These are phyloP conservation scores for Earliella scabrosa DNA, from an alignment of 1,284 basidiomycete species.

Conservation along the genomic window DNA sequence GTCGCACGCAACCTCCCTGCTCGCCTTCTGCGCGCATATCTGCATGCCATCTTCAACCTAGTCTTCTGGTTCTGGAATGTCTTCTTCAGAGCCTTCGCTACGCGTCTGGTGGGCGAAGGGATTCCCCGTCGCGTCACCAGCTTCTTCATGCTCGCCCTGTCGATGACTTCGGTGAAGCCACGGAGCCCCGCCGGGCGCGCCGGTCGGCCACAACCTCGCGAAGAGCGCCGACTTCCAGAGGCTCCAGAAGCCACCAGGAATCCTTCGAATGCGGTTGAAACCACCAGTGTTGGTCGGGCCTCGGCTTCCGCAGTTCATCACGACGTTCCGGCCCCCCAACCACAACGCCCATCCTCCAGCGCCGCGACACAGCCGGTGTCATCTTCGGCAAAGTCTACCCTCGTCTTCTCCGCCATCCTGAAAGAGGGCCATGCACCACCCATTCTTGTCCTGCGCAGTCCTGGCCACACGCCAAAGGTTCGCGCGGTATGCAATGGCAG, in stretches of 20 bases:
- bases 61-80: conserved; percentile 23
- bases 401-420: conserved; percentile 1
- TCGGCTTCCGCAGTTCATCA: not conserved
- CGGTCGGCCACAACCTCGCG: not conserved
- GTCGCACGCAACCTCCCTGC: conserved; percentile 10
- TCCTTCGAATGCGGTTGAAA: too few species aligned
- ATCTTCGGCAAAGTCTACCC: not conserved
- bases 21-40: conserved; percentile 16
- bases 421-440: not conserved
- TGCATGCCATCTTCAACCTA: conserved; percentile 21
- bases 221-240: not conserved
- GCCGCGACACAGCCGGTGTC: not conserved
- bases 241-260: not conserved
- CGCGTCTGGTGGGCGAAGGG: conserved; percentile 14
- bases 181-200: not conserved
- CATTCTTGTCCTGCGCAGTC: not conserved
- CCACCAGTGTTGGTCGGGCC: not conserved
- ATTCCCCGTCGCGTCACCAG: conserved; percentile 12
- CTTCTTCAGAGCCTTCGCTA: conserved; percentile 10
- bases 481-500: conserved; percentile 4
- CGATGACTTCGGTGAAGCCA: conserved; percentile 7
- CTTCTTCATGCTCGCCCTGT: conserved; percentile 10
- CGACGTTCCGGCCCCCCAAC: not conserved
- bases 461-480: not conserved
- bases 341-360: not conserved